These are phyloP conservation scores for Rhizoclosmatium globosum DNA, from an alignment of 192 early-diverging fungal genomes.

Conservation along the genomic window DNA sequence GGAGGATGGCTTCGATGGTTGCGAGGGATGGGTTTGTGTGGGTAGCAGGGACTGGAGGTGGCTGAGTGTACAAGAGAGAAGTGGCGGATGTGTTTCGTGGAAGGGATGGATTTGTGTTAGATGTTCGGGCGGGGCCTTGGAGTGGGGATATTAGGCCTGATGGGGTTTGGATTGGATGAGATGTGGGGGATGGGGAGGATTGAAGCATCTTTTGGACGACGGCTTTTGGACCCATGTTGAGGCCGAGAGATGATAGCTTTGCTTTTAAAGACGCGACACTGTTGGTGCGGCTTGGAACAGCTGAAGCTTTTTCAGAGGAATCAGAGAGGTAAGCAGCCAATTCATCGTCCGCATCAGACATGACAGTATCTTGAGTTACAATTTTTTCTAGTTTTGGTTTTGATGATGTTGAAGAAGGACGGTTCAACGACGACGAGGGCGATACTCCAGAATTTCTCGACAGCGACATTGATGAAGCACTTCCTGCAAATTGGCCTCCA, in stretches of 20 bases:
- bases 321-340: neutral
- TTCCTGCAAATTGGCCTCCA: neutral
- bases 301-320: neutral
- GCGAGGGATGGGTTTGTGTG: neutral
- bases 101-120: neutral
- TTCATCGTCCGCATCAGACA: slow-evolving; percentile 9
- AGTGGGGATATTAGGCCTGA: neutral
- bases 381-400: too few relatives aligned
- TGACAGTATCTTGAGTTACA: neutral
- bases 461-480: neutral
- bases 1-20: neutral
- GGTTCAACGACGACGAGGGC: neutral
- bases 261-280: slow-evolving; percentile 6
- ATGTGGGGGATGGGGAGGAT: neutral
- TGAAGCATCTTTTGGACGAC: neutral
- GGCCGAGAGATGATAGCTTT: neutral
- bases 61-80: neutral
- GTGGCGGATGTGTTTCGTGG: neutral
- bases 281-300: neutral
- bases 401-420: too few relatives aligned
- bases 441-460: neutral
- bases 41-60: neutral
- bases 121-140: neutral
- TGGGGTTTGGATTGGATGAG: neutral
- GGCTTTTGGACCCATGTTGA: neutral